Percentiles rank a stretch among this genome's conserved stretches.
These are phyloP conservation scores for Brassica juncea DNA, from an alignment of 345 rosid genomes.

Conservation along the genomic window DNA sequence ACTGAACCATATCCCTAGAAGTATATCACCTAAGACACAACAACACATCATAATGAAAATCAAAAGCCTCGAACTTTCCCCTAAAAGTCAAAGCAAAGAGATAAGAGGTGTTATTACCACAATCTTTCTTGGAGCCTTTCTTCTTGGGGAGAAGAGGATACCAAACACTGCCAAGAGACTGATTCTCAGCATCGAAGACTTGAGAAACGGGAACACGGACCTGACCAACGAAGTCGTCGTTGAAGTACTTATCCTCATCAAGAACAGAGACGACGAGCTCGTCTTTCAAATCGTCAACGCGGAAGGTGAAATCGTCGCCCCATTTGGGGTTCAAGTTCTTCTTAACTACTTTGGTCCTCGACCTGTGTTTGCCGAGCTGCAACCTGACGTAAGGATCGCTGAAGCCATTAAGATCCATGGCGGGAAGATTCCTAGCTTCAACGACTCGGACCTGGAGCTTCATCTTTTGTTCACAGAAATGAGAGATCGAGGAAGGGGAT, in stretches of 20 bases:
- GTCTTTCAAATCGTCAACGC: slow-evolving; percentile 90
- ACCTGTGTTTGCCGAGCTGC: slow-evolving; percentile 74
- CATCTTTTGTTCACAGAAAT: slow-evolving; percentile 41
- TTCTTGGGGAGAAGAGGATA: slow-evolving; percentile 74
- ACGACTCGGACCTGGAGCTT: slow-evolving; percentile 73
- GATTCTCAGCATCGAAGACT: slow-evolving; percentile 74
- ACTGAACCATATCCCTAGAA: slow-evolving; percentile 62
- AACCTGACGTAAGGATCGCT: slow-evolving; percentile 93
- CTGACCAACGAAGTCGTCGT: slow-evolving; percentile 82
- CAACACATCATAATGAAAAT: not conserved
- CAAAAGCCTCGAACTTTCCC: not conserved
- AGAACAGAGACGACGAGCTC: slow-evolving; percentile 75
- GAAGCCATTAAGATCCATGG: slow-evolving; percentile 83
- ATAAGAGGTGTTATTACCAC: slow-evolving; percentile 54
- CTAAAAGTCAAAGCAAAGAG: not conserved
- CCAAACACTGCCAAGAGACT: slow-evolving; percentile 81
- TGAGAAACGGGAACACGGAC: slow-evolving; percentile 61
- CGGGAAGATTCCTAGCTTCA: slow-evolving; percentile 85
- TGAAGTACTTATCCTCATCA: slow-evolving; percentile 90
- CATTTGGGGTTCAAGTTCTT: slow-evolving; percentile 85
- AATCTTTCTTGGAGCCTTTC: slow-evolving; percentile 75
- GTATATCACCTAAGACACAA: slow-evolving; percentile 72
- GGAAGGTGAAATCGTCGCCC: slow-evolving; percentile 87
- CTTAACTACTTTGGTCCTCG: slow-evolving; percentile 80
- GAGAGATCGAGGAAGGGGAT: not conserved